Evolutionary conservation across 768 basidiomycete genomes (phyloP), one percentile per base, ranked within the genome.

Genomic region (Rhodocollybia butyracea): DNA sequence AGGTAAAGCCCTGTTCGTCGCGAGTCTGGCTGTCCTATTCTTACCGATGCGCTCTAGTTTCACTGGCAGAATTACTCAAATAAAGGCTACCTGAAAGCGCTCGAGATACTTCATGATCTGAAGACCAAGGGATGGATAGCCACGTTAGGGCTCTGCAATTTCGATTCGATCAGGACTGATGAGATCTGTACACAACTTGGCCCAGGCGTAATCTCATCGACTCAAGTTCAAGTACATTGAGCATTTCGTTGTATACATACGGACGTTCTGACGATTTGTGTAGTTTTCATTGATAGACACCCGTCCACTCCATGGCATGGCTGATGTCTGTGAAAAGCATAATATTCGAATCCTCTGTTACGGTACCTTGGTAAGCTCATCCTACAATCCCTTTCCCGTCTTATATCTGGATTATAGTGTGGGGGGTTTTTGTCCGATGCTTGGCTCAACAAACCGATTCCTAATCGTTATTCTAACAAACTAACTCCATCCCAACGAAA

Each of bases 401-500:
- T 63, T 46, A 10, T 52, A 17, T 38, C 30, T 55, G n/a, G 47
- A 41, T 32, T 22, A 43, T 60, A 93, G 91, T 92, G 91, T 61
- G 91, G 91, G 7, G 91, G 90, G 3, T 91, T 93, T 64, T 75
- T 93, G 41, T 73, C 89, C 3, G 89, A 92, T 65, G 79, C 78
- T 57, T 93, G 89, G 89, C 73, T 93, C 13, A 74, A 76, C 48
- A 63, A 75, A 56, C 74, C 82, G 2, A 85, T 88, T 63, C 91
- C 91, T 1, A 86, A 91, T 73, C 72, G 77, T 11, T 93, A 93
- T 60, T 75, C 78, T 19, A 78, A 79, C 32, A 70, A 76, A 57
- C 72, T 92, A 61, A 91, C 88, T 0, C 90, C 91, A 4, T 93
- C 91, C 2, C 89, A 91, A 65, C 76, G 91, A 64, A 93, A 93